Percentiles rank a stretch among this genome's conserved stretches.
Conservation (phyloP, 2,329 filamentous ascomycete species). For the Xylaria sp. region DNA sequence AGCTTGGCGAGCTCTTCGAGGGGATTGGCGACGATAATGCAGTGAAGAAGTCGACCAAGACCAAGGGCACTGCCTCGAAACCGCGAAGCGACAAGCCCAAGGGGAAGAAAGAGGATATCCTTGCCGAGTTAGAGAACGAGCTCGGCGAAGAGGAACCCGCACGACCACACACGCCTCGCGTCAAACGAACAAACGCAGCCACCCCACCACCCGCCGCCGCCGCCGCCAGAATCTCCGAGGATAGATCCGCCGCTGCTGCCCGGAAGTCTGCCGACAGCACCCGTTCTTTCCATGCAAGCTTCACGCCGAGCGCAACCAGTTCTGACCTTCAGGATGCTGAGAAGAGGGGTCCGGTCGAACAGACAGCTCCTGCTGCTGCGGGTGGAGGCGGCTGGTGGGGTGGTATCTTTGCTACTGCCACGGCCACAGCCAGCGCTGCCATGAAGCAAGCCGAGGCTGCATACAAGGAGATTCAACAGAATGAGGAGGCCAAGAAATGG, state of each 20-base stretch:
- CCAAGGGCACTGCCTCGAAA: constrained; percentile 62
- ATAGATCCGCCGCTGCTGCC: constrained; percentile 59
- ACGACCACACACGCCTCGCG: constrained; percentile 84
- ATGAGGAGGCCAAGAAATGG: constrained; percentile 96
- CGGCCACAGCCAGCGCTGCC: constrained; percentile 70
- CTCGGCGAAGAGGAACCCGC: constrained; percentile 78
- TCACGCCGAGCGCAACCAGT: constrained; percentile 74
- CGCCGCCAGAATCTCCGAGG: constrained; percentile 69
- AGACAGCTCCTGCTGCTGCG: constrained; percentile 49
- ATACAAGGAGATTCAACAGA: constrained; percentile 94
- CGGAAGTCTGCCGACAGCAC: constrained; percentile 84
- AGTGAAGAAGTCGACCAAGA: constrained; percentile 61
- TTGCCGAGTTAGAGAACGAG: constrained; percentile 85
- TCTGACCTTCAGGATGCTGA: constrained; percentile 68
- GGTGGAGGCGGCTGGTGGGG: constrained; percentile 87
- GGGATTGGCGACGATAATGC: constrained; percentile 66
- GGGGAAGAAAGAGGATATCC: constrained; percentile 81
- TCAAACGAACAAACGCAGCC: constrained; percentile 61
- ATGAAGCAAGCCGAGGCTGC: constrained; percentile 93
- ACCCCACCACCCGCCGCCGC: constrained; percentile 61
- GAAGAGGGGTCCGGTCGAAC: constrained; percentile 60
- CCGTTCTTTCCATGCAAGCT: constrained; percentile 75
- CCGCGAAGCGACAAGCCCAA: constrained; percentile 56
- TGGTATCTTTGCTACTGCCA: constrained; percentile 80
- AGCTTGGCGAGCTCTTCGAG: constrained; percentile 73